Percentiles rank a stretch among this genome's conserved stretches.
phyloP scores from a whole-genome alignment of 139 green algal genomes.

The Trebouxia sp. region DNA sequence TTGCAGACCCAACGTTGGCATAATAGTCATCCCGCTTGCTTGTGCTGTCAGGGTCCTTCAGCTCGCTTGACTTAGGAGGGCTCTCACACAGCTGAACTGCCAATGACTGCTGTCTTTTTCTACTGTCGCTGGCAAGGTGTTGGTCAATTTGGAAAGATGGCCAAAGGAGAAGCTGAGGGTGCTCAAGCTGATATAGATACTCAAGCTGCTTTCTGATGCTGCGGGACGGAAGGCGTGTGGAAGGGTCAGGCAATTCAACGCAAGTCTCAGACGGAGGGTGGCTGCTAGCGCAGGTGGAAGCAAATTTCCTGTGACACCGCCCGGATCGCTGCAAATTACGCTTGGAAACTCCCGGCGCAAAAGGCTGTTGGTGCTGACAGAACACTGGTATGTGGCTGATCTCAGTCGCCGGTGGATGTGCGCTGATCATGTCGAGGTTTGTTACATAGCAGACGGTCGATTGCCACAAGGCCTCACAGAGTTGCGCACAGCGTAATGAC shows the following conservation, averaged over 20 bases:
- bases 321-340: background rate
- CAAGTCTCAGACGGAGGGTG: background rate
- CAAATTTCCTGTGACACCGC: too few species aligned
- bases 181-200: conserved; percentile 11
- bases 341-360: background rate
- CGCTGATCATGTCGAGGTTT: background rate
- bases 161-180: background rate
- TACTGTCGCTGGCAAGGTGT: background rate
- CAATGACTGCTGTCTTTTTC: background rate
- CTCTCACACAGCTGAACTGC: background rate
- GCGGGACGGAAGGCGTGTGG: background rate
- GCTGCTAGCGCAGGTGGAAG: background rate
- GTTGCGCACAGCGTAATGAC: background rate
- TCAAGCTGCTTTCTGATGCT: background rate
- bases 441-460: background rate
- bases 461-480: conserved; percentile 9
- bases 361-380: background rate
- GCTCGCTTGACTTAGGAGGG: background rate
- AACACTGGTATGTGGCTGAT: background rate
- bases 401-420: background rate
- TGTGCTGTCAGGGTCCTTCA: conserved; percentile 20
- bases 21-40: conserved; percentile 81
- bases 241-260: background rate
- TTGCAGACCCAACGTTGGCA: conserved; percentile 91
- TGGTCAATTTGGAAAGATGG: background rate